phyloP scores from a whole-genome alignment of 1,139 yeast species.

The Candida sp. region DNA sequence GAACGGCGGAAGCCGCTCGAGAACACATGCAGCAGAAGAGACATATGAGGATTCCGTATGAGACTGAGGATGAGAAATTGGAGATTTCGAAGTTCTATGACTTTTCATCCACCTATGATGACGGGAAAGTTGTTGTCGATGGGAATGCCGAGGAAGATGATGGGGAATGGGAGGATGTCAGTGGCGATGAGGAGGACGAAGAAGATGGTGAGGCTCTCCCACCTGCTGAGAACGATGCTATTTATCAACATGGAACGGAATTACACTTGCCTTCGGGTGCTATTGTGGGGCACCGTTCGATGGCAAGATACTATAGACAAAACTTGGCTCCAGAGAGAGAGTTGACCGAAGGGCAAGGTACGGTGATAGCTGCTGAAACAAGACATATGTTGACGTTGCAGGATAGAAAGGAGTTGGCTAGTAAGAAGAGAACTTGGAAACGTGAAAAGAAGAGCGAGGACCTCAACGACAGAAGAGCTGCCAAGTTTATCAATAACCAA shows the following conservation, averaged over 20 bases:
- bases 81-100: slow-evolving; percentile 88
- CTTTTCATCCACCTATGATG: slow-evolving; percentile 67
- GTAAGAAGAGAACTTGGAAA: slow-evolving; percentile 80
- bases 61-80: slow-evolving; percentile 76
- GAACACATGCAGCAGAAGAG: slow-evolving; percentile 88
- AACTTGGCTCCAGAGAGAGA: slow-evolving; percentile 76
- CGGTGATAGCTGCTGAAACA: slow-evolving; percentile 91
- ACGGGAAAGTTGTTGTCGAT: slow-evolving; percentile 17
- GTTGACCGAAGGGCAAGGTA: slow-evolving; percentile 89
- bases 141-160: slow-evolving; percentile 13
- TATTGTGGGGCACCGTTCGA: slow-evolving; percentile 88
- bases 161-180: slow-evolving; percentile 18
- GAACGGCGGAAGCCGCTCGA: slow-evolving; percentile 82
- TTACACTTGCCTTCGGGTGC: slow-evolving; percentile 87
- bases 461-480: slow-evolving; percentile 75
- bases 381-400: slow-evolving; percentile 64
- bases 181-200: slow-evolving; percentile 30
- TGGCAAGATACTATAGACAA: slow-evolving; percentile 85
- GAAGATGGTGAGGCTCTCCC: slow-evolving; percentile 51
- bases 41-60: slow-evolving; percentile 92
- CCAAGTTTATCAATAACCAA: slow-evolving; percentile 85
- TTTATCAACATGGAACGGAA: slow-evolving; percentile 68
- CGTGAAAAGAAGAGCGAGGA: slow-evolving; percentile 70
- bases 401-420: slow-evolving; percentile 58
- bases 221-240: slow-evolving; percentile 30